These are phyloP conservation scores for Paratinospora sagittata DNA, from an alignment of 164 flowering plant genomes.

Conservation along the genomic window DNA sequence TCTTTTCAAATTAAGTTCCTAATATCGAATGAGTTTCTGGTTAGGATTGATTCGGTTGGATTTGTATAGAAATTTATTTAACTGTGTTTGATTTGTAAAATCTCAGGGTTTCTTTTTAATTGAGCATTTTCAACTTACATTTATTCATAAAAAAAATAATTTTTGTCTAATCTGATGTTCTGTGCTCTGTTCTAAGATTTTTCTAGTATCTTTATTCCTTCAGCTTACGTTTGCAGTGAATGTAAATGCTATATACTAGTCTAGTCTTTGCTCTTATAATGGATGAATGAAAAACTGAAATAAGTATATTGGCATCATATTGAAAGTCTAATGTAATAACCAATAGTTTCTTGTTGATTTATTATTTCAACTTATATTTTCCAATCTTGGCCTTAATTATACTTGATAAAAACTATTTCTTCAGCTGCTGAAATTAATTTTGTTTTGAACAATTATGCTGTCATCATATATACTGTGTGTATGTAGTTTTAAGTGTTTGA, in stretches of 20 bases:
- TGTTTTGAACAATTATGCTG: not conserved
- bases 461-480: not conserved
- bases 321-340: not conserved
- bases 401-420: not conserved
- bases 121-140: not conserved
- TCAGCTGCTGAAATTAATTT: not conserved
- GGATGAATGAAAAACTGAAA: not conserved
- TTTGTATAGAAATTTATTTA: too few relatives aligned
- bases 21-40: not conserved
- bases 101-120: too few relatives aligned
- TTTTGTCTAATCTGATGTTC: too few relatives aligned
- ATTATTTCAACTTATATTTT: not conserved
- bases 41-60: not conserved
- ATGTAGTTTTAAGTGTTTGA: not conserved
- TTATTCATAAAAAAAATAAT: too few relatives aligned
- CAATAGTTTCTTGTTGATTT: not conserved
- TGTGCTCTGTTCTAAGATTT: too few relatives aligned
- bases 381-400: not conserved
- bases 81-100: too few relatives aligned
- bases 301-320: conserved; percentile 1
- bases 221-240: not conserved
- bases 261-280: too few relatives aligned
- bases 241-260: not conserved
- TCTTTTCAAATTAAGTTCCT: not conserved
- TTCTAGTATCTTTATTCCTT: too few relatives aligned